Base-by-base conservation (phyloP, 1,284 basidiomycete genomes). In the Wolfiporia cocos region DNA sequence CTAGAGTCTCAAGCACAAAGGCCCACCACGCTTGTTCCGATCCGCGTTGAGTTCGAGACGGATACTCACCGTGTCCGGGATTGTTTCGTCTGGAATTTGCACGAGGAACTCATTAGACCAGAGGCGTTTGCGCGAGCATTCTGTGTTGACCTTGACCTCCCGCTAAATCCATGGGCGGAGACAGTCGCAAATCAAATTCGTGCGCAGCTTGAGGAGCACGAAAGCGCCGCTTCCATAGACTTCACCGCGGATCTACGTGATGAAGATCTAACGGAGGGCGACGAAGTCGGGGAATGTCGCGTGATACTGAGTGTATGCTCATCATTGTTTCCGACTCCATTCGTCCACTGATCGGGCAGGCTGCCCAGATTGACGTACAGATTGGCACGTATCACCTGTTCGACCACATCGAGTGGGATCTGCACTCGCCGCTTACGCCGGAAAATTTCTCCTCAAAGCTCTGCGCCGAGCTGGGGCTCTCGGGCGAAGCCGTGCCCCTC, bases 401-500 rank as follows among this genome's bases (percentile, higher is more conserved):
- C 44, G 95, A 99, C 66, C 89, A 94, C 51, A 90, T 99, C 54
- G 96, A 99, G 66, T 99, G 96, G 96, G 95, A 99, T 64, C 75
- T 99, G 5, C 79, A 92, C 23, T 97, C 94, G 0, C 76, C 86
- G 0, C 77, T 98, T 14, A 94, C 93, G 0, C 95, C 95, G 0
- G 86, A 95, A 58, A 71, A 70, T n/a, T n/a, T n/a, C n/a, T n/a
- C n/a, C n/a, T n/a, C n/a, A n/a, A 81, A 79, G 44, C 84, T 97
- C 37, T 92, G 88, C 56, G 64, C 74, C 28, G 95, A 99, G 53
- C 77, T 98, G 6, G 93, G 92, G 2, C 74, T 99, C 1, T 74
- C 85, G 0, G 89, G 91, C 21, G 92, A 96, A 61, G 91, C 93
- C 0, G 64, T 84, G 10, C 89, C 93, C 3, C 74, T 98, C 35